Evolutionary conservation across 2,329 filamentous ascomycete genomes (phyloP), one percentile per base, ranked within the genome.

Genomic region (Aspergillus texensis): DNA sequence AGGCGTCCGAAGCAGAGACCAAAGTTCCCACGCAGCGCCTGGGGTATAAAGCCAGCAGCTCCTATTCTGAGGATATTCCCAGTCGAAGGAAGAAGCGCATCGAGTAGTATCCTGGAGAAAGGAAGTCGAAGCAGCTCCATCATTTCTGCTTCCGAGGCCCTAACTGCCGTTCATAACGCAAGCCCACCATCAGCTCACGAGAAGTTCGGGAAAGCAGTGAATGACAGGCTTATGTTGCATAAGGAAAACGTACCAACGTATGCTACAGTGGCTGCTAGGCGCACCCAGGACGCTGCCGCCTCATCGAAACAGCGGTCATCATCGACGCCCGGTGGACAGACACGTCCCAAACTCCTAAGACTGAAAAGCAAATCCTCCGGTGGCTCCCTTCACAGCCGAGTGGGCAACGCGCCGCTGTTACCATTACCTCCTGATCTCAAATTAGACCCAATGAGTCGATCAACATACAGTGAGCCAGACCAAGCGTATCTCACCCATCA

Each of bases 91-190:
- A 69, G 71, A 61, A 78, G 73, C 54, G 74, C 71, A 21, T 74
- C 71, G 41, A 75, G 68, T 58, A 68, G 65, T n/a, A 59, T 62
- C 19, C 39, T 66, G 48, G 67, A 63, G 36, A 68, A 64, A 39
- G 52, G 52, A 48, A 61, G 58, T 21, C 64, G 59, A 36, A 70
- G 60, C 62, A 72, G 60, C 59, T 72, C 73, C 30, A 36, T 67
- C 5, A 61, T 67, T 61, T 80, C 79, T 3, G 80, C 80, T 4
- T 75, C 78, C 34, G 73, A 74, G 61, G 74, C 77, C 16, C 68
- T 82, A 6, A 70, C 76, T 6, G 74, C 78, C 1, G 74, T 81
- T 19, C 78, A 80, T 50, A 71, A 73, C 39, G 70, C 70, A 6
- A 80, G 75, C 58, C 74, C 75, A n/a, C 70, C 75, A 3, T 68